Evolutionary conservation across 2,329 filamentous ascomycete species (phyloP).

Genomic region (Didymella segeticola): DNA sequence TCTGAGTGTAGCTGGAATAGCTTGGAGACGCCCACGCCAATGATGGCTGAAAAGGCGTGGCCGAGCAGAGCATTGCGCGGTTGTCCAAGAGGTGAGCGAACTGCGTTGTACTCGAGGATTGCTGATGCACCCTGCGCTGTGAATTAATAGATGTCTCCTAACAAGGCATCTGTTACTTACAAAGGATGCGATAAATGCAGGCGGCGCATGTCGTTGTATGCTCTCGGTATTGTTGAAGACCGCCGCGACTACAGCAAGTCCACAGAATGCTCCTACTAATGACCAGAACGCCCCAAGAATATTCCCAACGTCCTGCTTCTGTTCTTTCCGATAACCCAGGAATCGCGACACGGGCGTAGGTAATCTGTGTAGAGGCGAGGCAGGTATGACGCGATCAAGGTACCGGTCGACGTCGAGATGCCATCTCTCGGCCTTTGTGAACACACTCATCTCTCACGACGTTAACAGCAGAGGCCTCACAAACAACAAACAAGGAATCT

Average conservation of each 20-base stretch:
- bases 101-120: constrained; percentile 56
- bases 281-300: constrained; percentile 52
- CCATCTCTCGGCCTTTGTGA: constrained; percentile 28
- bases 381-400: constrained; percentile 73
- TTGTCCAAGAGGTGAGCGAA: constrained; percentile 56
- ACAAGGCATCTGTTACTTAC: constrained; percentile 32
- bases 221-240: constrained; percentile 51
- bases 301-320: constrained; percentile 50
- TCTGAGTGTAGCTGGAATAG: constrained; percentile 51
- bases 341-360: constrained; percentile 72
- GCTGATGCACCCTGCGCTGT: constrained; percentile 53
- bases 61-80: constrained; percentile 56
- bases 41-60: constrained; percentile 54
- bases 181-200: constrained; percentile 53
- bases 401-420: constrained; percentile 80
- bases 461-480: background rate
- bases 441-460: constrained; percentile 18
- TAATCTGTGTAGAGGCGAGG: constrained; percentile 67
- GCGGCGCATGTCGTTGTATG: constrained; percentile 49
- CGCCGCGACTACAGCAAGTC: constrained; percentile 51
- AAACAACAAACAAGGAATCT: background rate
- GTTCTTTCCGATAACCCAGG: constrained; percentile 57
- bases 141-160: background rate
- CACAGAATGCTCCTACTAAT: constrained; percentile 53
- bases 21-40: constrained; percentile 55